These are phyloP conservation scores for Lasiodiplodia theobromae DNA, from an alignment of 2,329 filamentous ascomycete species.

Conservation along the genomic window DNA sequence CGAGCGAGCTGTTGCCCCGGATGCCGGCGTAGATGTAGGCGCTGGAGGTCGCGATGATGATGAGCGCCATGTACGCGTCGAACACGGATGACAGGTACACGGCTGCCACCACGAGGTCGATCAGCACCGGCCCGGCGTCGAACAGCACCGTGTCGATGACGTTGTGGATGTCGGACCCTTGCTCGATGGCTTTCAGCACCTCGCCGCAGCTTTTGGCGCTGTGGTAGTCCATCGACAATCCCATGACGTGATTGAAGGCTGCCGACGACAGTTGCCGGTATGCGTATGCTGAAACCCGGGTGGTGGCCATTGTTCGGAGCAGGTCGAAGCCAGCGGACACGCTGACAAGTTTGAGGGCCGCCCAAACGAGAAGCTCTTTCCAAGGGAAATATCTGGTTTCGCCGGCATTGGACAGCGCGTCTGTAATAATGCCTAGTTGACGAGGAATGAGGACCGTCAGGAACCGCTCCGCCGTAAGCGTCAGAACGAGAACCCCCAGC, in stretches of 20 bases:
- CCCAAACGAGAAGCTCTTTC: slow-evolving; percentile 16
- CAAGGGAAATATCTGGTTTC: slow-evolving; percentile 5
- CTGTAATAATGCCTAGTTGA: slow-evolving; percentile 76
- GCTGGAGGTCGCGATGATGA: slow-evolving; percentile 46
- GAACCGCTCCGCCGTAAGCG: slow-evolving; percentile 69
- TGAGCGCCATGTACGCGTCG: slow-evolving; percentile 59
- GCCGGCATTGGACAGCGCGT: slow-evolving; percentile 57
- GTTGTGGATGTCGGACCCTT: slow-evolving; percentile 66
- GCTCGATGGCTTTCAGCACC: slow-evolving; percentile 69
- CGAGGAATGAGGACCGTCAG: slow-evolving; percentile 76
- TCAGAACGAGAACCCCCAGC: slow-evolving; percentile 68
- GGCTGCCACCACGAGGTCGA: slow-evolving; percentile 68
- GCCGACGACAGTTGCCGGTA: slow-evolving; percentile 66
- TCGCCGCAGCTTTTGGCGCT: slow-evolving; percentile 70
- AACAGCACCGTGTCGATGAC: slow-evolving; percentile 68
- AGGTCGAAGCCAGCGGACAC: not conserved
- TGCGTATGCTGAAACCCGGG: slow-evolving; percentile 46
- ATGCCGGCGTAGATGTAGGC: slow-evolving; percentile 61
- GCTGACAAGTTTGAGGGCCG: not conserved
- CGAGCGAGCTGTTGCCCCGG: slow-evolving; percentile 48
- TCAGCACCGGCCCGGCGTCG: slow-evolving; percentile 65
- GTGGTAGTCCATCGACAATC: slow-evolving; percentile 73
- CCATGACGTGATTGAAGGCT: slow-evolving; percentile 72
- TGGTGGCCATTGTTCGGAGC: not conserved
- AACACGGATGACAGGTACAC: slow-evolving; percentile 68